Base-by-base conservation (phyloP, 177 flowering plant genomes). In the Vitis hybrid region DNA sequence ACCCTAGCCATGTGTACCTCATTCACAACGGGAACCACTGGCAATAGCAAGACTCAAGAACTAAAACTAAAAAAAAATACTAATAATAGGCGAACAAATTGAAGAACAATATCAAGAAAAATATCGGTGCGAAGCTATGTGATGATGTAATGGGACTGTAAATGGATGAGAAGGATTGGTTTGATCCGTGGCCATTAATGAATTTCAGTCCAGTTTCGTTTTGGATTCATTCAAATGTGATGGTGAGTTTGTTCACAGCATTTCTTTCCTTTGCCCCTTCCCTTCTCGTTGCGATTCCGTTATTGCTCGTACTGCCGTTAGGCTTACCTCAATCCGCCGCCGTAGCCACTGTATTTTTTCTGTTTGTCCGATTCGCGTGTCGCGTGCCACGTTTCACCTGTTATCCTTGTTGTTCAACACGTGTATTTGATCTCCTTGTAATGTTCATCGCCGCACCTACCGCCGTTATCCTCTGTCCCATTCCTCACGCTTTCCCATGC, bases 11-110 rank as follows among this genome's bases (percentile, higher is more conserved):
- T 5, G n/a, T 77, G 59, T 82, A 77, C 70, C 84, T 82, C 58
- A 73, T 83, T 20, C 88, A 86, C 81, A 84, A 81, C 78, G 90
- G 90, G 15, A 87, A 83, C 59, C 83, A 87, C 77, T 86, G 91
- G 90, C 91, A 88, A 84, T 86, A 84, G 45, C 81, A 19, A 15
- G 16, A 34, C 61, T 62, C 29, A 5, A 12, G 20, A 60, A 18
- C 22, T 52, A 5, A 34, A 19, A 34, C 10, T n/a, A 50, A 18
- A 18, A 50, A 10, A 10, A 26, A 48, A 31, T 13, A 20, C 45
- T 10, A 59, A 5, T 3, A 4, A 39, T 56, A 2, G 26, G 58
- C 39, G 14, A 55, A 58, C 56, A 22, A 48, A 39, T 19, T n/a
- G n/a, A 50, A 57, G 34, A 63, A 59, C 29, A 75, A 45, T 7